phyloP scores from a whole-genome alignment of 768 basidiomycete genomes.

The Suillus weaverae region DNA sequence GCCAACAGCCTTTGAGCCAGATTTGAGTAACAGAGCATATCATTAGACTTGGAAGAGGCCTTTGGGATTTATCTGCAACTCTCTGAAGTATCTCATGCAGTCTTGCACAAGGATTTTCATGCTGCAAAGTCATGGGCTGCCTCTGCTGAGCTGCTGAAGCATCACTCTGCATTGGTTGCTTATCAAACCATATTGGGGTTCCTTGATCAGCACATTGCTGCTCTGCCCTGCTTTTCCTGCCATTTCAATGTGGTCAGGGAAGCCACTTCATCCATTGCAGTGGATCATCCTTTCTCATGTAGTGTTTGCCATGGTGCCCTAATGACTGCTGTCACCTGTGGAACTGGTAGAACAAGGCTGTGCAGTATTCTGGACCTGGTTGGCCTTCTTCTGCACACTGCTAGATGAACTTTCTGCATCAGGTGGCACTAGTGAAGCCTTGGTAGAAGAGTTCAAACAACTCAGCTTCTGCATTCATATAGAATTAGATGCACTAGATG shows the following conservation, averaged over 20 bases:
- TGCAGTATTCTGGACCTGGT: constrained; percentile 33
- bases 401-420: constrained; percentile 25
- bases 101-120: no score
- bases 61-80: no score
- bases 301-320: constrained; percentile 31
- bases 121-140: no score
- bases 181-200: not conserved
- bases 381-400: constrained; percentile 22
- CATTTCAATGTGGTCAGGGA: not conserved
- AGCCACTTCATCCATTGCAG: constrained; percentile 12
- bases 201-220: not conserved
- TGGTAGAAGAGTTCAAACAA: constrained; percentile 24
- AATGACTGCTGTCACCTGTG: constrained; percentile 31
- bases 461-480: constrained; percentile 8
- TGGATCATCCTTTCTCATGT: constrained; percentile 21
- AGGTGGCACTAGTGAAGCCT: constrained; percentile 17
- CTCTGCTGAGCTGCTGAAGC: not conserved
- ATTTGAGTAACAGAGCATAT: no score
- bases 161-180: not conserved
- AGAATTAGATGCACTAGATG: not conserved
- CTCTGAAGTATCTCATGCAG: no score
- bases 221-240: not conserved
- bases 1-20: no score
- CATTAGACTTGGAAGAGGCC: no score
- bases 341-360: constrained; percentile 36